Base-by-base conservation (phyloP, 306 rosid genomes). In the Pterocarpus santalinus region DNA sequence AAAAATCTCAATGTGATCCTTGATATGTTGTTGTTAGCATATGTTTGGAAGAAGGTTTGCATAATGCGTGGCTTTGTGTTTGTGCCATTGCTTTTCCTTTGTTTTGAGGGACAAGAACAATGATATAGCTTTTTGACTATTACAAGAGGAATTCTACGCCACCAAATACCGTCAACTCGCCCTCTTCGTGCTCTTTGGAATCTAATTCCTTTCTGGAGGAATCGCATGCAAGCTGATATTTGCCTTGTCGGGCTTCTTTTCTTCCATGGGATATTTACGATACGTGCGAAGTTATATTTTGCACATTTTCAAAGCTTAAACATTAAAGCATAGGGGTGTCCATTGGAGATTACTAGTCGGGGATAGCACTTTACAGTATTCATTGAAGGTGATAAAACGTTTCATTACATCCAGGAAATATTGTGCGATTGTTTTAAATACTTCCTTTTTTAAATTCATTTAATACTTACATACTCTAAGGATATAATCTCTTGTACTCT, bases 121-220 rank as follows among this genome's bases (percentile, higher is more conserved):
- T 57, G 83, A 41, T 12, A 57, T 83, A 73, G 82, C 91, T 81
- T 91, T 85, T 87, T 80, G 67, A 82, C 86, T 52, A 72, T 78
- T 44, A 61, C 63, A 65, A 75, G n/a, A 73, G 55, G n/a, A 78
- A 57, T 75, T 80, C 66, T 72, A 47, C 60, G 44, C 69, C 36
- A 56, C 58, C 81, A 57, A 74, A 72, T 80, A 38, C 44, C 58
- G n/a, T 75, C 9, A 70, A 82, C 73, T 67, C 41, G 43, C 56
- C 66, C 44, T 63, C 69, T n/a, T 67, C 32, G 60, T 82, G 80
- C 73, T 61, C 73, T 65, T 87, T 65, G 75, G 92, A 88, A 90
- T 90, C 89, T 57, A 39, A 84, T 82, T 89, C 88, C 85, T 73
- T 85, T 76, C 41, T 57, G 49, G 52, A 78, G 6, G 16, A 13